Conservation (phyloP, 345 rosid genomes). For the Syzygium oleosum region DNA sequence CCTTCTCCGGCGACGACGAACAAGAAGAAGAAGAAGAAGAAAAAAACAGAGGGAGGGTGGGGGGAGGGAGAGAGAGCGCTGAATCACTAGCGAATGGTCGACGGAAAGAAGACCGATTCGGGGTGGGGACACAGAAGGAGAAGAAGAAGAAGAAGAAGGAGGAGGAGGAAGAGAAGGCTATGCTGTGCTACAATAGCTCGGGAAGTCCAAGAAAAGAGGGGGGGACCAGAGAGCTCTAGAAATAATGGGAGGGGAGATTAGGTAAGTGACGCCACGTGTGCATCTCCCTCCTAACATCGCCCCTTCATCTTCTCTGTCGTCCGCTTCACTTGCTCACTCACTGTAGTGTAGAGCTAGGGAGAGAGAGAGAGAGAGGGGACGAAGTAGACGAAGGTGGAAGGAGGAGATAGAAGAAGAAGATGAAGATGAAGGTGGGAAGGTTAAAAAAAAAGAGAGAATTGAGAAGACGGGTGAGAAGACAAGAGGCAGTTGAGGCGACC, state of each 20-base stretch:
- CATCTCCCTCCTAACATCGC: background rate
- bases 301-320: background rate
- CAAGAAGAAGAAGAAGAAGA: background rate
- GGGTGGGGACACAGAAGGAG: background rate
- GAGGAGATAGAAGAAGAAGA: background rate
- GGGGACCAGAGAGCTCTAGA: background rate
- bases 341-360: too few species aligned
- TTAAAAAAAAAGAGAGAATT: background rate
- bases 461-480: background rate
- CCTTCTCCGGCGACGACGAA: background rate
- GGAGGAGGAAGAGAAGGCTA: too few species aligned
- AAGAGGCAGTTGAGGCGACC: background rate
- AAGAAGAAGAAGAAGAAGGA: background rate
- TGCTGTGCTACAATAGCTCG: background rate
- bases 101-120: background rate
- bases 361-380: background rate
- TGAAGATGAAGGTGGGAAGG: background rate
- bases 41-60: too few species aligned
- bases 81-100: background rate
- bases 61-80: background rate
- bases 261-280: too few species aligned
- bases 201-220: background rate
- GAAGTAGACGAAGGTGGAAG: background rate
- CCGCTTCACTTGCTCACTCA: background rate
- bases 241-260: background rate